Evolutionary conservation across 2,329 filamentous ascomycete genomes (phyloP).

Genomic region (Ceratocystis cacaofunesta): DNA sequence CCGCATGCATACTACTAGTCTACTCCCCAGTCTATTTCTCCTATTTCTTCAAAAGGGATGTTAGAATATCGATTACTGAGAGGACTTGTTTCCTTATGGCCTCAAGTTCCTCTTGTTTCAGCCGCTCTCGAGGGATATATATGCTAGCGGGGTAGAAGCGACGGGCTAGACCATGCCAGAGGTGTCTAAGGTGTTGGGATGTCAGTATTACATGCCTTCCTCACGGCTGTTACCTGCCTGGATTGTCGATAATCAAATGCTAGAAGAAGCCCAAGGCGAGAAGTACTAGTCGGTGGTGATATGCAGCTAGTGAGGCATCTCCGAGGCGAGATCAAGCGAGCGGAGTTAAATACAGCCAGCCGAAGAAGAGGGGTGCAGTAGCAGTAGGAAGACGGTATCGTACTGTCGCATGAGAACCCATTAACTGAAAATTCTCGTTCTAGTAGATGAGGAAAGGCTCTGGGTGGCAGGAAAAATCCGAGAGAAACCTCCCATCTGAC

Average conservation of each 20-base stretch:
- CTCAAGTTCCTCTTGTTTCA: background rate
- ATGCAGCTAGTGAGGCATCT: background rate
- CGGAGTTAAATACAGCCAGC: background rate
- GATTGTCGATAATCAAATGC: background rate
- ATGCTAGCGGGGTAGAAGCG: background rate
- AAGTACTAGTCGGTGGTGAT: background rate
- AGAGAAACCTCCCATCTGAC: background rate
- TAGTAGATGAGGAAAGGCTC: background rate
- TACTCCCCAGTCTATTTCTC: background rate
- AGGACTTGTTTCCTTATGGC: background rate
- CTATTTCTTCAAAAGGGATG: background rate
- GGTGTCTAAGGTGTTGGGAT: background rate
- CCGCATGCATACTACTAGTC: background rate
- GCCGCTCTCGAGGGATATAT: background rate
- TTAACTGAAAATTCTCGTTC: background rate
- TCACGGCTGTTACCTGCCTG: background rate
- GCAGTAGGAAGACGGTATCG: background rate
- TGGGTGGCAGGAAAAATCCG: background rate
- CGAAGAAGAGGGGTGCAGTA: background rate
- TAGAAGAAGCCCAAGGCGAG: background rate
- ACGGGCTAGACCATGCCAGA: background rate
- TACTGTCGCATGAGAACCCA: background rate
- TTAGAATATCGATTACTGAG: too few relatives aligned
- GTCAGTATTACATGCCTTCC: background rate
- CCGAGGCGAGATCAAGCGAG: background rate